Conservation (phyloP, 176 grass and related monocot species). For the sorghum (Sorghum bicolor) region Sorghum_bicolor_NCBIv3 NC_012871.2:64066501-64067000, state of each 20-base stretch:
- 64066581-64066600: conserved; percentile 18
- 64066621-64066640: not conserved
- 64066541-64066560: not conserved
- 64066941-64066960: conserved; percentile 23
- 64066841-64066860: not conserved
- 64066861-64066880: conserved; percentile 21
- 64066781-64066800: not conserved
- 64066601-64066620: not conserved
- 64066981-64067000: conserved; percentile 32
- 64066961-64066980: not conserved
- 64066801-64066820: conserved; percentile 24
- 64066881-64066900: conserved; percentile 39
- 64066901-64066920: conserved; percentile 1
- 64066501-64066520: conserved; percentile 10
- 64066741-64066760: not conserved
- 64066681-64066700: conserved; percentile 33
- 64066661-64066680: conserved; percentile 12
- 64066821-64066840: conserved; percentile 5
- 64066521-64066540: conserved; percentile 7
- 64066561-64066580: conserved; percentile 14
- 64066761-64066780: not conserved
- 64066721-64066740: not conserved
- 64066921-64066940: conserved; percentile 28
- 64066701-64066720: conserved; percentile 9
- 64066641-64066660: not conserved